Evolutionary conservation across 345 rosid genomes (phyloP).

Genomic region (Linum lewisii): DNA sequence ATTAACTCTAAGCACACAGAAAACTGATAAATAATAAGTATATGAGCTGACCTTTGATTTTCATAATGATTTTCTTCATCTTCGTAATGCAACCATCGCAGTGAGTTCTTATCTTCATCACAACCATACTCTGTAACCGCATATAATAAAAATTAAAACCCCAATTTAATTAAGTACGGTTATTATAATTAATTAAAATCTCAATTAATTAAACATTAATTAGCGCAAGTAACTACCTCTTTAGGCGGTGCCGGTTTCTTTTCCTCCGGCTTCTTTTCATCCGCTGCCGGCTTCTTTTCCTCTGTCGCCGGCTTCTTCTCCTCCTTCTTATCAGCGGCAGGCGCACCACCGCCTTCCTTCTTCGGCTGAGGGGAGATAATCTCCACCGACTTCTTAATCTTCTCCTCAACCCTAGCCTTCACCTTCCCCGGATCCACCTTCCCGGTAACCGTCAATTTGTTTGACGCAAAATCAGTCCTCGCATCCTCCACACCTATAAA

Average conservation of each 20-base stretch:
- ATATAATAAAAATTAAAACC: not conserved
- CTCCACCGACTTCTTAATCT: constrained; percentile 23
- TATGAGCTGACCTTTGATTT: constrained; percentile 24
- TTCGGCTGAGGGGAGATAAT: constrained; percentile 25
- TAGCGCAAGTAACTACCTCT: constrained; percentile 12
- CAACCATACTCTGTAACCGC: constrained; percentile 30
- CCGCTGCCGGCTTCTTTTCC: constrained; percentile 18
- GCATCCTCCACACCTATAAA: constrained; percentile 26
- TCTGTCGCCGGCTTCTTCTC: constrained; percentile 5
- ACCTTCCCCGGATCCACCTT: constrained; percentile 31
- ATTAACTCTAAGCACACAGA: not conserved
- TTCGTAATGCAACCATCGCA: constrained; percentile 37
- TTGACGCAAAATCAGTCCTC: constrained; percentile 20
- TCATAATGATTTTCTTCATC: constrained; percentile 20
- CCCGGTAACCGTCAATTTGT: constrained; percentile 36
- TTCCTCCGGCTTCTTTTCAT: constrained; percentile 18
- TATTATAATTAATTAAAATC: too few species aligned
- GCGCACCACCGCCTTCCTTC: constrained; percentile 18
- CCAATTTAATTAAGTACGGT: not conserved
- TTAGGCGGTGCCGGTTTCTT: constrained; percentile 19
- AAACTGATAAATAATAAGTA: not conserved
- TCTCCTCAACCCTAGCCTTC: constrained; percentile 24
- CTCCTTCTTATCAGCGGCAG: constrained; percentile 14
- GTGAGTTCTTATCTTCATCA: constrained; percentile 30
- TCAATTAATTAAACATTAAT: not conserved